These are phyloP conservation scores for Apiospora arundinis DNA, from an alignment of 2,329 filamentous ascomycete species.

Conservation along the genomic window DNA sequence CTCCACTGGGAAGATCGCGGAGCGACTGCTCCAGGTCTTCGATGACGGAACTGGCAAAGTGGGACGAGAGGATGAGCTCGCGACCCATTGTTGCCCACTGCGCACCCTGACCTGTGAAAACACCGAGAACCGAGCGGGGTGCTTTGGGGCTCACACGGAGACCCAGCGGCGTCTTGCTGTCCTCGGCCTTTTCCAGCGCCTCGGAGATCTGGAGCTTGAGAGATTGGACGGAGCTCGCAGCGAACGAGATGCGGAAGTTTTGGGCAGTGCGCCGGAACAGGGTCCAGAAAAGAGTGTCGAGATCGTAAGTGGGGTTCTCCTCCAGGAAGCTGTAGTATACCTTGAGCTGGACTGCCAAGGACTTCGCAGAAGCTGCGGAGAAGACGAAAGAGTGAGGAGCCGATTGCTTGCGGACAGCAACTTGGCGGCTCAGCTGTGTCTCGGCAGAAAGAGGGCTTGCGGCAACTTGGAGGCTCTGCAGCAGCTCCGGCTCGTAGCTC, in stretches of 20 bases:
- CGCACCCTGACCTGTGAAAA: constrained; percentile 45
- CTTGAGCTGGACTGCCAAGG: constrained; percentile 2
- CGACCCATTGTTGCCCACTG: constrained; percentile 43
- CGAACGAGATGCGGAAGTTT: constrained; percentile 3
- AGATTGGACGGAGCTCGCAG: neutral
- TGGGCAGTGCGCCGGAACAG: constrained; percentile 1
- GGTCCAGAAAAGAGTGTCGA: neutral
- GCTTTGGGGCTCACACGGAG: neutral
- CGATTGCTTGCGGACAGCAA: no score
- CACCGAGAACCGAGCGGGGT: constrained; percentile 28
- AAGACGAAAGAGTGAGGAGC: constrained; percentile 32
- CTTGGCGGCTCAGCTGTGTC: no score
- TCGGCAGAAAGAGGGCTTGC: neutral
- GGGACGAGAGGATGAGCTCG: constrained; percentile 29
- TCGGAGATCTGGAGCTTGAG: neutral
- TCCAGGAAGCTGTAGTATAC: neutral
- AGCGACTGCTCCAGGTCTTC: no score
- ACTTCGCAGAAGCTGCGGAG: constrained; percentile 8
- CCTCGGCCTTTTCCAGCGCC: neutral
- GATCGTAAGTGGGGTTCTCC: neutral
- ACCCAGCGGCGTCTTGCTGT: constrained; percentile 28
- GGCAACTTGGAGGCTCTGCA: neutral
- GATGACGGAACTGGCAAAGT: neutral
- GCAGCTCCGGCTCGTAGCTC: constrained; percentile 38
- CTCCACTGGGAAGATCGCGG: neutral